Evolutionary conservation across 2,329 filamentous ascomycete species (phyloP).

Genomic region (Colletotrichum horii): DNA sequence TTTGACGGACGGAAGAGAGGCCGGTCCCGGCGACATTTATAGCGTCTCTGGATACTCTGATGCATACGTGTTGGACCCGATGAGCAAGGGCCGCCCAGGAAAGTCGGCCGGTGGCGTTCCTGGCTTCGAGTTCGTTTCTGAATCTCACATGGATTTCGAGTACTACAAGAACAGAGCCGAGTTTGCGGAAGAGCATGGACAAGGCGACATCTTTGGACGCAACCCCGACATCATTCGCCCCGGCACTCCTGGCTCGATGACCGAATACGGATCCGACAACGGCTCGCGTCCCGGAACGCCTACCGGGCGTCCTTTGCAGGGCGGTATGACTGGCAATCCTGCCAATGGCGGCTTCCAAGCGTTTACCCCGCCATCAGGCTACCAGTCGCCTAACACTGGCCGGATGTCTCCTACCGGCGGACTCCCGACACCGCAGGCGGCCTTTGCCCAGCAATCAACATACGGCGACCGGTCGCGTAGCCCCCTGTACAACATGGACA

Average conservation of each 20-base stretch:
- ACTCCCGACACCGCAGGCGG: conserved; percentile 7
- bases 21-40: conserved; percentile 58
- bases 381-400: conserved; percentile 23
- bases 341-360: conserved; percentile 24
- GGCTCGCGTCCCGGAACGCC: conserved; percentile 59
- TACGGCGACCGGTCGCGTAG: conserved; percentile 39
- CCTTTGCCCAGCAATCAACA: conserved; percentile 16
- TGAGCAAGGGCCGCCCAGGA: conserved; percentile 63
- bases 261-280: conserved; percentile 41
- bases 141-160: conserved; percentile 85
- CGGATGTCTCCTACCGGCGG: conserved; percentile 12
- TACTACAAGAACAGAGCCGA: conserved; percentile 91
- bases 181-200: conserved; percentile 87
- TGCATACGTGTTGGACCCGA: conserved; percentile 79
- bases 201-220: conserved; percentile 70
- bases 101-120: conserved; percentile 54
- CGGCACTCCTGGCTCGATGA: conserved; percentile 63
- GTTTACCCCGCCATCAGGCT: conserved; percentile 21
- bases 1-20: conserved; percentile 69
- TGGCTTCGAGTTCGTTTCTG: conserved; percentile 89
- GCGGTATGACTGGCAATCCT: conserved; percentile 26
- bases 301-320: conserved; percentile 38
- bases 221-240: conserved; percentile 64
- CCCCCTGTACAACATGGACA: conserved; percentile 53
- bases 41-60: conserved; percentile 80